Evolutionary conservation across 2,329 filamentous ascomycete species (phyloP).

Genomic region (Aspergillus latus): DNA sequence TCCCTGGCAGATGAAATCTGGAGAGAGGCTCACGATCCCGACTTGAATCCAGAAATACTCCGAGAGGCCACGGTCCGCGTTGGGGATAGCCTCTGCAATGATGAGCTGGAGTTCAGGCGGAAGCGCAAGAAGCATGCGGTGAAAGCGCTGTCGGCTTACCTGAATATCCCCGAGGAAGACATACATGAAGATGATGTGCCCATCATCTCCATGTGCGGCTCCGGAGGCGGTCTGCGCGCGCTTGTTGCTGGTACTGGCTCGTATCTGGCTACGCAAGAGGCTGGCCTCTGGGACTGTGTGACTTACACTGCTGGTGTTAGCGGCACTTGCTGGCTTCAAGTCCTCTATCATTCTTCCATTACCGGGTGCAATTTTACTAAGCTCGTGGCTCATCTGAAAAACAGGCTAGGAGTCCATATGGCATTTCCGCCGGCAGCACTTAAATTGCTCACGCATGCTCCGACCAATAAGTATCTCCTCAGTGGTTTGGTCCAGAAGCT

Average conservation of each 20-base stretch:
- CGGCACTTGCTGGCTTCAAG: constrained; percentile 92
- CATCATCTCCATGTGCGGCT: constrained; percentile 89
- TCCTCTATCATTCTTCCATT: constrained; percentile 80
- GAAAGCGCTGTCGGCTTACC: constrained; percentile 76
- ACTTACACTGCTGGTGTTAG: constrained; percentile 96
- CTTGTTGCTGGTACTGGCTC: constrained; percentile 89
- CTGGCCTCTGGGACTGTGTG: constrained; percentile 86
- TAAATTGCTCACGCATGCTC: constrained; percentile 76
- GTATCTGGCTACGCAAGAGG: constrained; percentile 77
- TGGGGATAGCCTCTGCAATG: constrained; percentile 74
- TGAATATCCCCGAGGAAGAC: constrained; percentile 72
- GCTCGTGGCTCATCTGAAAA: constrained; percentile 82
- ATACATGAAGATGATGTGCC: constrained; percentile 91
- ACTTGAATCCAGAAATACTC: constrained; percentile 80
- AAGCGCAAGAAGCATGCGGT: constrained; percentile 68
- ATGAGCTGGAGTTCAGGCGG: constrained; percentile 73
- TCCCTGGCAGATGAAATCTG: constrained; percentile 92
- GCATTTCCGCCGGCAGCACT: constrained; percentile 87
- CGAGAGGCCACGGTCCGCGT: constrained; percentile 80
- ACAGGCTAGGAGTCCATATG: constrained; percentile 81
- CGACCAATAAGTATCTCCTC: constrained; percentile 89
- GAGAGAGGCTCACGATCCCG: constrained; percentile 81
- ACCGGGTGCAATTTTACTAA: constrained; percentile 65
- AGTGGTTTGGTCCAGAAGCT: constrained; percentile 89
- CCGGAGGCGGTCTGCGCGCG: constrained; percentile 84